Base-by-base conservation (phyloP, 1,139 yeast species). In the Groenewaldozyma auringiensis region DNA sequence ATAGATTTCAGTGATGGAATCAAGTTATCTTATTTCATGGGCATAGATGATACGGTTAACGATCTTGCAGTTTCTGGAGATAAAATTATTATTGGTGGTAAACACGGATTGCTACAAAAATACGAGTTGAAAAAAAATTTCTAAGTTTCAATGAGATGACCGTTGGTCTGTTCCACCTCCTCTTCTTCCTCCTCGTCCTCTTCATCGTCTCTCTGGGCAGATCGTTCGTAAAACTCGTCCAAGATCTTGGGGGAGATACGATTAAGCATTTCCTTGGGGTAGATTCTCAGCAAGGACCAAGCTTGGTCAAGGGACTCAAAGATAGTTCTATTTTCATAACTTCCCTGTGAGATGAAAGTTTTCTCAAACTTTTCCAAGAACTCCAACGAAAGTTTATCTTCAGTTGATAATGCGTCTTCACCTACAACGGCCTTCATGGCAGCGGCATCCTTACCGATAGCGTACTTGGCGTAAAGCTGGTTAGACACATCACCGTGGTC, bases 341-440 rank as follows among this genome's bases (percentile, higher is more conserved):
- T 88, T 66, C 96, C 97, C 73, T 92, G 99, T 45, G 88, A 66
- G 60, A 92, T 87, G 64, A 94, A 94, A 47, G 92, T 83, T 76
- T 85, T 87, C 71, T 92, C 99, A 62, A 92, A 92, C 73, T 92
- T 92, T 66, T 94, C 98, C 72, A 92, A 80, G 67, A 92, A 92
- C 72, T 92, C 99, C 63, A 92, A 77, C 1, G 98, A 92, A 56
- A 92, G 78, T 71, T 92, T 94, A 71, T 92, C 99, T 71, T 92
- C 99, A 56, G 87, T 86, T 33, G 96, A 88, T 62, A 92, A 76
- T 36, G 99, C 98, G 70, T 92, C 99, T 70, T 92, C 99, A 79
- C 99, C 99, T 59, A 92, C 99, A 56, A 92, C 99, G n/a, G 98
- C 96, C 74, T 92, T 92, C 99, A 92, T 92, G 59, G 98, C 96